Evolutionary conservation across 352 stramenopile species (phyloP).

Genomic region (Pythium rhizo-oryzae): DNA sequence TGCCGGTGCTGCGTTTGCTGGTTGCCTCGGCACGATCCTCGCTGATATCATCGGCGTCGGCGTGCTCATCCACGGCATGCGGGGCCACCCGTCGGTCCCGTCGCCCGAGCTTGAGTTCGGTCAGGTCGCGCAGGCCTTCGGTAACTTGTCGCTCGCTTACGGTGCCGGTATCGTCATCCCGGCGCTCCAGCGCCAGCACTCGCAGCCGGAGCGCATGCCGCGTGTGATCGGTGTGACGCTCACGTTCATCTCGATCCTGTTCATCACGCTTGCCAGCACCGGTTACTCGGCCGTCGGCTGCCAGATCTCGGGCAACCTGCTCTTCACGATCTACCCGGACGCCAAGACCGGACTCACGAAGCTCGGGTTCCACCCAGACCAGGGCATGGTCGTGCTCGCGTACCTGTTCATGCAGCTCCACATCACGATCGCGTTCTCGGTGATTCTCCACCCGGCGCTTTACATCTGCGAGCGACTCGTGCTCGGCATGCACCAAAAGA

Average conservation of each 20-base stretch:
- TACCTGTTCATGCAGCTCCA: constrained; percentile 67
- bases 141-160: constrained; percentile 30
- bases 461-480: constrained; percentile 62
- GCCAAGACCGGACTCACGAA: constrained; percentile 30
- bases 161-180: constrained; percentile 11
- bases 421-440: constrained; percentile 25
- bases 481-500: constrained; percentile 64
- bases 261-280: constrained; percentile 2
- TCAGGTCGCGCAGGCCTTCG: constrained; percentile 29
- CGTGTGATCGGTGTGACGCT: constrained; percentile 5
- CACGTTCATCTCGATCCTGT: constrained; percentile 11
- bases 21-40: constrained; percentile 33
- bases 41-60: constrained; percentile 32
- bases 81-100: constrained; percentile 20
- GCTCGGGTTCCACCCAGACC: constrained; percentile 51
- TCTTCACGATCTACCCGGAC: constrained; percentile 43
- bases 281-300: constrained; percentile 13
- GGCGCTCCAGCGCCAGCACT: constrained; percentile 11
- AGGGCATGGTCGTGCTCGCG: constrained; percentile 47
- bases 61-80: constrained; percentile 31
- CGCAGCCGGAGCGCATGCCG: constrained; percentile 1
- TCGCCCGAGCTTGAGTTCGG: constrained; percentile 26
- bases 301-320: constrained; percentile 18
- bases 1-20: constrained; percentile 31
- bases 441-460: constrained; percentile 54